Evolutionary conservation across 768 basidiomycete genomes (phyloP), one percentile per base, ranked within the genome.

Genomic region (Leccinum uliginosum): DNA sequence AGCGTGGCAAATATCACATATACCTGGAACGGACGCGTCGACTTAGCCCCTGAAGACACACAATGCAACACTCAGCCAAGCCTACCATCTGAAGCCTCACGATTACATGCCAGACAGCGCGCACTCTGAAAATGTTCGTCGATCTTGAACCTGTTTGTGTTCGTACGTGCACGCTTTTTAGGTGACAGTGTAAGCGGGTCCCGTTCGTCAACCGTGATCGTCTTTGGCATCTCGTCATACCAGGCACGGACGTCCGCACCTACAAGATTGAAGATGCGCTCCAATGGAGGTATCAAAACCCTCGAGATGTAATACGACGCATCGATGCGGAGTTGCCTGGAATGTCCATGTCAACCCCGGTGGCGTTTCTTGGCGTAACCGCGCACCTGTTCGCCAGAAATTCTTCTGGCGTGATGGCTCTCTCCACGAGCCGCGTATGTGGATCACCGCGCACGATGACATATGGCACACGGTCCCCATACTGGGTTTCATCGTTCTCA

Each of bases 381-480:
- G 6, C 76, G 50, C 52, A 91, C 91, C 81, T 71, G 61, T 87
- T 80, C 7, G 78, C 74, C 57, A 91, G 67, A 59, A 93, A 70
- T 63, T 86, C 87, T 61, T 84, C 76, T 0, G 93, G 93, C n/a
- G 81, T 78, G 35, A 87, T 72, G 1, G 90, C 91, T 47, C 87
- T 76, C 59, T 94, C 87, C 12, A 89, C 86, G 4, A 96, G 79
- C 53, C 86, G 78, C 3, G 78, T 71, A 4, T 81, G 82, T 6
- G 83, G 81, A 17, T 81, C 78, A 5, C 90, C 86, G 45, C 82
- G 77, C 15, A 79, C 76, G 50, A 99, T 91, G 49, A 98, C 82
- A 67, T 98, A 98, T 1, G 93, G 93, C 1, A 98, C 83, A 27
- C 96, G 85, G 63, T 99, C 94, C 17, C 91, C 92, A 66, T 98